Percentiles rank a stretch among this genome's conserved stretches.
Conservation (phyloP, 2,329 filamentous ascomycete genomes). For the Claviceps sp. region DNA sequence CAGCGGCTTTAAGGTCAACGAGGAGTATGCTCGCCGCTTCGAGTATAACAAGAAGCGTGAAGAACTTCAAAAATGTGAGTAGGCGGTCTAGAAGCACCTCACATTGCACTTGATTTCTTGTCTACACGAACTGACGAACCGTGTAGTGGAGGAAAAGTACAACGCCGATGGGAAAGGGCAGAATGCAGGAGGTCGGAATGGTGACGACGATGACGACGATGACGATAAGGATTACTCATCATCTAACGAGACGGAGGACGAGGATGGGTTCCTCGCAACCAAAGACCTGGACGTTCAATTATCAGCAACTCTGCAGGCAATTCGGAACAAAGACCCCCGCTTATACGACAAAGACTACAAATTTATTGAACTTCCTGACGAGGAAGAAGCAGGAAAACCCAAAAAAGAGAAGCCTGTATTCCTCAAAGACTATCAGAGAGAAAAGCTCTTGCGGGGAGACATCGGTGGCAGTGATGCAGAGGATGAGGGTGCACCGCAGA, state of each 20-base stretch:
- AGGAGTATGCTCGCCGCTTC: conserved; percentile 77
- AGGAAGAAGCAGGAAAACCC: conserved; percentile 24
- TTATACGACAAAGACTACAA: conserved; percentile 71
- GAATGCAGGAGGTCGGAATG: conserved; percentile 5
- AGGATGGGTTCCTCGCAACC: conserved; percentile 76
- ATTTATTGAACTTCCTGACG: conserved; percentile 61
- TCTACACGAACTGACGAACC: conserved; percentile 5
- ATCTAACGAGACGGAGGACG: conserved; percentile 75
- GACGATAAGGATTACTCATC: conserved; percentile 49
- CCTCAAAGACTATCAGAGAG: conserved; percentile 80
- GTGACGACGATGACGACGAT: conserved; percentile 28
- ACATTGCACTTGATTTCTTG: background rate
- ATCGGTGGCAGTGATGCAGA: conserved; percentile 46
- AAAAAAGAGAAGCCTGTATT: conserved; percentile 76
- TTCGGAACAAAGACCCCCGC: conserved; percentile 79
- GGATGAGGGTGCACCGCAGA: conserved; percentile 45
- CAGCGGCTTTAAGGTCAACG: conserved; percentile 65
- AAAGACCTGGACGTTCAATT: conserved; percentile 79
- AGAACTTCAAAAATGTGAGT: conserved; percentile 58
- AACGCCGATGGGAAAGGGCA: conserved; percentile 28
- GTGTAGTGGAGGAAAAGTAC: conserved; percentile 77
- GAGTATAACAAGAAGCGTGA: conserved; percentile 97
- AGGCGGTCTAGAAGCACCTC: background rate
- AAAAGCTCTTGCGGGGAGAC: conserved; percentile 69
- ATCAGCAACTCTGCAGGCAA: conserved; percentile 71